Evolutionary conservation across 129 eudicot species (phyloP), one percentile per base, ranked within the genome.

Genomic region (Tanacetum coccineum): DNA sequence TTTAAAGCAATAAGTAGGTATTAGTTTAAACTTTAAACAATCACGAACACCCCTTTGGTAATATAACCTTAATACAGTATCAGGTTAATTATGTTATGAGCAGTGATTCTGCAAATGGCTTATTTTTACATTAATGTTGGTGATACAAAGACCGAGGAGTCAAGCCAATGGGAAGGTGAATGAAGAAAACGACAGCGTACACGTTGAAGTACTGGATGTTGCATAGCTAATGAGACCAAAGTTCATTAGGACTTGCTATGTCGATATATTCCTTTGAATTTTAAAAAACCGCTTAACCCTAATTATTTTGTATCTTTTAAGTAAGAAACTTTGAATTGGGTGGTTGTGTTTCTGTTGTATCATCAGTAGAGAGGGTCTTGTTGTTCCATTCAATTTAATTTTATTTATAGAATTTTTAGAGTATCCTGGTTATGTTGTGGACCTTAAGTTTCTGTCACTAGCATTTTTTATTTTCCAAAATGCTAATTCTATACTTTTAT

Each of bases 161-260:
- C 95, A 87, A 73, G 79, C 82, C 1, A 87, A 91, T 22, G 95
- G 93, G 50, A 87, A 87, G 83, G 79, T 72, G 36, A 74, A 77
- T 71, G 95, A 87, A 79, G 84, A 84, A 8, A 78, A 80, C 48
- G 83, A 75, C 40, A 65, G 59, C 13, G 72, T 79, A 17, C 89
- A 81, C 68, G 83, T 70, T 20, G 97, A 87, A 26, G 70, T 79
- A 66, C 78, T 61, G 39, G 86, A 86, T 62, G 87, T 80, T 67
- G 83, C 80, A 70, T 87, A 87, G 78, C 32, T 55, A 67, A 67
- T 60, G 53, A 53, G 69, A 63, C 46, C 36, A n/a, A n/a, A 47
- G 47, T 20, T 48, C 63, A 32, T 50, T 56, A n/a, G 19, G 45
- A 25, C 59, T n/a, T 49, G 59, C 64, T 51, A 30, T n/a, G 74